Evolutionary conservation across 2,329 filamentous ascomycete genomes (phyloP).

Genomic region (Epichloe uncinata): DNA sequence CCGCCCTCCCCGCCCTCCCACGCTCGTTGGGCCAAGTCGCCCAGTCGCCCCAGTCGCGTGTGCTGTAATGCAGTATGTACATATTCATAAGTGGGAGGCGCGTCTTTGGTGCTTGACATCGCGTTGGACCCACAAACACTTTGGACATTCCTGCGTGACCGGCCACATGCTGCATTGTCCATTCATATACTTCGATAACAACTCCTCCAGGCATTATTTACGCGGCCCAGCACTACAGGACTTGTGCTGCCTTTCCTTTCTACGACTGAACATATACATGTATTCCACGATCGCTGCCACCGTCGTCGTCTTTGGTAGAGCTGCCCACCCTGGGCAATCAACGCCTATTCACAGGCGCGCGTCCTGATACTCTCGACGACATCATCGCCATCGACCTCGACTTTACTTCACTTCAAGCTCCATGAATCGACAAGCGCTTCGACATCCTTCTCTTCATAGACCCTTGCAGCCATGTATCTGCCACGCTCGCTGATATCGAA

Average conservation of each 20-base stretch:
- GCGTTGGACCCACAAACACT: slow-evolving; percentile 15
- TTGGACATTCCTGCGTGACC: neutral
- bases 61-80: neutral
- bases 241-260: neutral
- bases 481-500: slow-evolving; percentile 80
- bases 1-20: too few species aligned
- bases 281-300: neutral
- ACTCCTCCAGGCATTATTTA: neutral
- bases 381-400: slow-evolving; percentile 4
- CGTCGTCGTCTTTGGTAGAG: neutral
- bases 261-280: neutral
- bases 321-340: neutral
- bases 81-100: slow-evolving; percentile 6
- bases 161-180: neutral
- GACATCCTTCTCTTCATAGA: slow-evolving; percentile 17
- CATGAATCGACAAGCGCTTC: slow-evolving; percentile 13
- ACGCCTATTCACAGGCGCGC: neutral
- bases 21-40: neutral
- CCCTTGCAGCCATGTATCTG: slow-evolving; percentile 63
- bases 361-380: slow-evolving; percentile 1
- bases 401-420: slow-evolving; percentile 7
- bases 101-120: slow-evolving; percentile 12
- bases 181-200: neutral
- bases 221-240: neutral
- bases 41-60: neutral